phyloP scores from a whole-genome alignment of 805 yeast species.

The Candida bentonensis region DNA sequence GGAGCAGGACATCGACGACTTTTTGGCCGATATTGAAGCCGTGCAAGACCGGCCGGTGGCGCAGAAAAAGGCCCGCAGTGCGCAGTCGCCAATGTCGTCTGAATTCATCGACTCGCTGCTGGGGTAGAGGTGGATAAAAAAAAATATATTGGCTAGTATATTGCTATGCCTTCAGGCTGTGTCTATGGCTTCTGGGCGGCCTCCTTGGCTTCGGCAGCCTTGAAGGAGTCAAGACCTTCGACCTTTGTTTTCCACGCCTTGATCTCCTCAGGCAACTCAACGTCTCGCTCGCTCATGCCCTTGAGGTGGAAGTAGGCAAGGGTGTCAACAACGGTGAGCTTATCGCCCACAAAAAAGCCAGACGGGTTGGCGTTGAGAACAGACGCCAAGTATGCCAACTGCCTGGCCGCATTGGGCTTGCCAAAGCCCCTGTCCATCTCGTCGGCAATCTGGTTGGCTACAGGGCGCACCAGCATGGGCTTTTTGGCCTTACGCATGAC shows the following conservation, averaged over 20 bases:
- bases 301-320: neutral
- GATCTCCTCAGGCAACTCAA: neutral
- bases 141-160: no score
- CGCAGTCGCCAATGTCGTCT: neutral
- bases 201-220: neutral
- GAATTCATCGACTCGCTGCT: neutral
- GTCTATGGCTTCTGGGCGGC: neutral
- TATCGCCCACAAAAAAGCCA: neutral
- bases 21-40: neutral
- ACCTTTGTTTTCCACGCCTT: neutral
- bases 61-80: neutral
- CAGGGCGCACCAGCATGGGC: neutral
- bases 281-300: neutral
- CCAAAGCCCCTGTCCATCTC: neutral
- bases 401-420: neutral
- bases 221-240: neutral
- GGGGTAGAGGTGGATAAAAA: neutral
- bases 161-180: no score
- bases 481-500: neutral
- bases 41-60: neutral
- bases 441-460: neutral
- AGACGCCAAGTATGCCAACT: neutral
- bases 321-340: neutral
- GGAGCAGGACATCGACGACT: neutral
- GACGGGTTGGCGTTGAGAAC: neutral